phyloP scores from a whole-genome alignment of 176 grass and related monocot genomes.

The Oryza glaberrima region DNA sequence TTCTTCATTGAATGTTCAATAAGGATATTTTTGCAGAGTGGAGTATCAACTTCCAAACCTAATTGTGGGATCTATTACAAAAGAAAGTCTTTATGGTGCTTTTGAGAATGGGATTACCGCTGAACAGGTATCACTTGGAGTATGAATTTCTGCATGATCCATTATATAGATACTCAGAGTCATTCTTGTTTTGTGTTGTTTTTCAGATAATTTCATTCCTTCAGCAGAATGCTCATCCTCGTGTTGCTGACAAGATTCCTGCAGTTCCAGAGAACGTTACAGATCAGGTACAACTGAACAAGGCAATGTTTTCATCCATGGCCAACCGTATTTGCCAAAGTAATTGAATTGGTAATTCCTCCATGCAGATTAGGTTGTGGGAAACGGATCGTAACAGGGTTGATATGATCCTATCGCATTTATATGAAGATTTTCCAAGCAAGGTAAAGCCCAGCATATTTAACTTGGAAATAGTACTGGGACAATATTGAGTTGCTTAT shows the following conservation, averaged over 20 bases:
- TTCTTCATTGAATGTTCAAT: conserved; percentile 27
- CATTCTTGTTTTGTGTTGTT: neutral
- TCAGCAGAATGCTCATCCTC: conserved; percentile 87
- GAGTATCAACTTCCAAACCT: conserved; percentile 97
- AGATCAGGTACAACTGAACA: conserved; percentile 61
- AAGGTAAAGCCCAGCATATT: conserved; percentile 53
- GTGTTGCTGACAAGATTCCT: conserved; percentile 77
- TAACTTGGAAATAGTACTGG: neutral
- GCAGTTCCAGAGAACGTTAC: conserved; percentile 74
- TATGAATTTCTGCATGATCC: neutral
- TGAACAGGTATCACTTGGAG: conserved; percentile 69
- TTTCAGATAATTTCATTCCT: conserved; percentile 91
- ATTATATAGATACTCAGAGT: conserved; percentile 8
- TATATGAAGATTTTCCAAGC: conserved; percentile 94
- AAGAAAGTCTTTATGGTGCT: conserved; percentile 92
- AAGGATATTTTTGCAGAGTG: conserved; percentile 50
- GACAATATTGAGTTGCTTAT: neutral
- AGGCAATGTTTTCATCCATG: neutral
- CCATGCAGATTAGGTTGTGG: conserved; percentile 85
- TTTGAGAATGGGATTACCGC: conserved; percentile 93
- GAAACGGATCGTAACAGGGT: conserved; percentile 86
- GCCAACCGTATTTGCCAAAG: neutral
- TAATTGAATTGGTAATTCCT: neutral
- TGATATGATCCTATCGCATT: conserved; percentile 60
- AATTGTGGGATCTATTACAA: conserved; percentile 86